These are phyloP conservation scores for Fusarium nurragi DNA, from an alignment of 2,329 filamentous ascomycete genomes.

Conservation along the genomic window DNA sequence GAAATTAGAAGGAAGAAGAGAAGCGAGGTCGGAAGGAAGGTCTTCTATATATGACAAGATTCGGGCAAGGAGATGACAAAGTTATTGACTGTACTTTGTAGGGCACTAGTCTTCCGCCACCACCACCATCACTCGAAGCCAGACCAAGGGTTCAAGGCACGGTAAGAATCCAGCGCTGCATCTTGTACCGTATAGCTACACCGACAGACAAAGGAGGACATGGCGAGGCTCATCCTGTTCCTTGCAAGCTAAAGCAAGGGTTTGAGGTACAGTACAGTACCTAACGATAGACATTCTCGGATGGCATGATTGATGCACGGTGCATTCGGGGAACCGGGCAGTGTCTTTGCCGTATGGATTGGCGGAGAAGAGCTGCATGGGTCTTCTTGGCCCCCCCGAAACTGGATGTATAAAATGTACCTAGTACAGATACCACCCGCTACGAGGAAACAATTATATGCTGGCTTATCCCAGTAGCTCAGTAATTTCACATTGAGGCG, in stretches of 20 bases:
- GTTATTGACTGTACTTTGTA: slow-evolving; percentile 5
- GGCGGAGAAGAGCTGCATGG: slow-evolving; percentile 26
- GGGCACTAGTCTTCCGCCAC: slow-evolving; percentile 21
- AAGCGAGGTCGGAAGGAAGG: slow-evolving; percentile 16
- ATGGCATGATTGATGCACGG: slow-evolving; percentile 32
- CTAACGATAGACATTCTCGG: slow-evolving; percentile 25
- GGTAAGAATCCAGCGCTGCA: slow-evolving; percentile 15
- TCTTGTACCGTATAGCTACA: slow-evolving; percentile 16
- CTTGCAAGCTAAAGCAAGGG: slow-evolving; percentile 12
- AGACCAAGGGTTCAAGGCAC: slow-evolving; percentile 8
- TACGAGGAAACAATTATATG: slow-evolving; percentile 2
- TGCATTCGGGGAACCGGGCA: slow-evolving; percentile 18
- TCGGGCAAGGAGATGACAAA: slow-evolving; percentile 1
- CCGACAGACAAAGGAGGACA: slow-evolving; percentile 26
- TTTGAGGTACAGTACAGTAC: slow-evolving; percentile 12
- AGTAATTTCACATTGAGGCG: slow-evolving; percentile 23
- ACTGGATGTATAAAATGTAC: slow-evolving; percentile 31
- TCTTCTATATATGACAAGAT: slow-evolving; percentile 28
- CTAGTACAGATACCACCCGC: slow-evolving; percentile 18
- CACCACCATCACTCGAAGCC: slow-evolving; percentile 13
- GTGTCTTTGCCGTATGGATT: slow-evolving; percentile 22
- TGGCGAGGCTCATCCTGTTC: slow-evolving; percentile 13
- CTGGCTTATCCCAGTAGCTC: slow-evolving; percentile 25
- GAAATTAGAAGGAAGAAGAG: neutral
- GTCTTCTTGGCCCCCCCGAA: slow-evolving; percentile 26